phyloP scores from a whole-genome alignment of 163 green algal species.

The Chlamydomonas reinhardtii region DNA sequence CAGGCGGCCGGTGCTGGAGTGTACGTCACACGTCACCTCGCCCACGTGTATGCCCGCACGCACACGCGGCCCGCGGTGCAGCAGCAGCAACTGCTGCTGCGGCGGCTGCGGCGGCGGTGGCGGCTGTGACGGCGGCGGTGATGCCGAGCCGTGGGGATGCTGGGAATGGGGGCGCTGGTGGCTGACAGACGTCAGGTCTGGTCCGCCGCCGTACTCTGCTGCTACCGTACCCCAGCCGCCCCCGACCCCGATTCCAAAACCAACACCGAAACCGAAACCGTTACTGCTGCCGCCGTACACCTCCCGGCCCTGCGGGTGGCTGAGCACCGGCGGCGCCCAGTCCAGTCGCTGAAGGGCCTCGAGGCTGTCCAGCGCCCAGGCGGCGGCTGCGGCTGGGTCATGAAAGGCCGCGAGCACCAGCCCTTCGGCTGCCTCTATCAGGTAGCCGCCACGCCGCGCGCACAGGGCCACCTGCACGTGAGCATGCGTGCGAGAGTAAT shows the following conservation, averaged over 20 bases:
- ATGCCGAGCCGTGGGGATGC: no score
- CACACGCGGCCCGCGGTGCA: slow-evolving; percentile 9
- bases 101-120: no score
- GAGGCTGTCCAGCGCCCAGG: slow-evolving; percentile 18
- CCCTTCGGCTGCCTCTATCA: slow-evolving; percentile 26
- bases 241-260: no score
- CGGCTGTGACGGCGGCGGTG: no score
- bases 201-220: no score
- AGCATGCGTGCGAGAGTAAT: no score
- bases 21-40: slow-evolving; percentile 1
- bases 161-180: no score
- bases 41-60: slow-evolving; percentile 29
- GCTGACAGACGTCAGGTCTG: no score
- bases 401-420: slow-evolving; percentile 34
- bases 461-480: no score
- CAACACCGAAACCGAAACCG: no score
- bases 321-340: background rate
- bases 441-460: slow-evolving; percentile 4
- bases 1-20: slow-evolving; percentile 20
- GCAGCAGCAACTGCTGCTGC: background rate
- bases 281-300: background rate
- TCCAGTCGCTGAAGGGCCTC: background rate
- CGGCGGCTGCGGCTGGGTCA: background rate
- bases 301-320: background rate
- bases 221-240: no score